phyloP scores from a whole-genome alignment of 1,284 basidiomycete species.

The Peniophora sp. region DNA sequence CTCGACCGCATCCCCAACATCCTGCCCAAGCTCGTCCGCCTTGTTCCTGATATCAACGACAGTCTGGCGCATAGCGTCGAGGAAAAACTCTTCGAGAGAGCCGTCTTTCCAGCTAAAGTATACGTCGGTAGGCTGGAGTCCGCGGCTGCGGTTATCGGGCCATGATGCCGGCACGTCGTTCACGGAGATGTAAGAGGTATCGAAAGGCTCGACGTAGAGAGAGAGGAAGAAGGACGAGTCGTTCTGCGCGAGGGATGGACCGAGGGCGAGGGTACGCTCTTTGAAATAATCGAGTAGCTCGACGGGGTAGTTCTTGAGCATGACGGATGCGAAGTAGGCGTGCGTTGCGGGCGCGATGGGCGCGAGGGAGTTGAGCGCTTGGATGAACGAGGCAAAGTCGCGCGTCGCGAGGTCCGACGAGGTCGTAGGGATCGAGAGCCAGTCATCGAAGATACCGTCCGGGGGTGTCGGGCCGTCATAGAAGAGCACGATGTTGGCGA shows the following conservation, averaged over 20 bases:
- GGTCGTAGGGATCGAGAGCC: slow-evolving; percentile 26
- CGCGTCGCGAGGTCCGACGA: slow-evolving; percentile 20
- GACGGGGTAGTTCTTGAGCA: slow-evolving; percentile 3
- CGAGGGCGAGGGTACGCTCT: slow-evolving; percentile 1
- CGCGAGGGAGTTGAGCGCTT: slow-evolving; percentile 3
- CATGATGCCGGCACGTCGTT: slow-evolving; percentile 12
- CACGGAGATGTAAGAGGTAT: slow-evolving; percentile 1
- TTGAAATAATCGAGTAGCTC: slow-evolving; percentile 2
- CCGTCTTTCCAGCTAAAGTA: slow-evolving; percentile 9
- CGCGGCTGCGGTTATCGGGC: slow-evolving; percentile 10
- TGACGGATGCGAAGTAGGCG: neutral
- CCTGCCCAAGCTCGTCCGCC: slow-evolving; percentile 15
- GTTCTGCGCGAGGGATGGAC: slow-evolving; percentile 17
- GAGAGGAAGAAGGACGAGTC: slow-evolving; percentile 3
- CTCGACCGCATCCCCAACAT: slow-evolving; percentile 13
- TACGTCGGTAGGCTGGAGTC: slow-evolving; percentile 11
- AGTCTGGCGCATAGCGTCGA: slow-evolving; percentile 7
- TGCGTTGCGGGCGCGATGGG: neutral
- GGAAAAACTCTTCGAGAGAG: slow-evolving; percentile 6
- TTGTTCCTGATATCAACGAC: slow-evolving; percentile 1
- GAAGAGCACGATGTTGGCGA: slow-evolving; percentile 21
- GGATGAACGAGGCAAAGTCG: slow-evolving; percentile 30
- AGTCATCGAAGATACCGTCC: slow-evolving; percentile 39
- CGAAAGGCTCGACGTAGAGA: slow-evolving; percentile 9
- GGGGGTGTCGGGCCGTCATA: slow-evolving; percentile 46